Base-by-base conservation (phyloP, 139 green algal genomes). In the Micromonas pusilla region DNA sequence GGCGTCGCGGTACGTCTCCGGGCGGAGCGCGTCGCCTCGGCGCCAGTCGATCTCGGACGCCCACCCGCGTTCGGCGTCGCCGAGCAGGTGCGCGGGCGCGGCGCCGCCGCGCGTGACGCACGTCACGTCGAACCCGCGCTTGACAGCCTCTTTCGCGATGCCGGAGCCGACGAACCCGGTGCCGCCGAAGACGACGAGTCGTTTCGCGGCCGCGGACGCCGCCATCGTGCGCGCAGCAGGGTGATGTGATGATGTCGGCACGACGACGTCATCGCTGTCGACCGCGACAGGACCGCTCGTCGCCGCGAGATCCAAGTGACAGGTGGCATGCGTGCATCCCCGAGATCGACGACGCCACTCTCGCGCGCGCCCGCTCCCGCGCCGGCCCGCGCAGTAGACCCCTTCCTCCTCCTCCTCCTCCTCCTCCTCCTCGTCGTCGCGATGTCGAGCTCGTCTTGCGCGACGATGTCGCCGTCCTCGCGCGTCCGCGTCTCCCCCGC, bases 111-210 rank as follows among this genome's bases (percentile, higher is more conserved):
- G 32, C 26, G 65, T 52, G n/a, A 33, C 65, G 65, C 65, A 72
- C 65, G n/a, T 13, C 3, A 72, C 28, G 13, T 52, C 28, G n/a
- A 72, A 13, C 34, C 36, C 68, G 37, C 37, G 21, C 23, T 5
- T 23, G 19, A 62, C 68, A 28, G 53, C n/a, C 68, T 38, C 68
- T 32, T 26, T 23, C 68, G 68, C 68, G 68, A 75, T 75, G 37
- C 34, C 68, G n/a, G 1, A 33, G 23, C 68, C 68, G 68, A 75
- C 68, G 68, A 62, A 75, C 26, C 68, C 68, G 30, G 21, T 64
- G 20, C 37, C 68, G 36, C 68, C 68, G 37, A 62, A 75, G 25
- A 75, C 25, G 3, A 75, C 37, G 26, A 75, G 45, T 16, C 45
- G 9, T 16, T 57, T 57, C 45, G 45, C 45, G 45, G 45, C 45